Evolutionary conservation across 345 rosid genomes (phyloP).

Genomic region (Euphorbia lathyris): DNA sequence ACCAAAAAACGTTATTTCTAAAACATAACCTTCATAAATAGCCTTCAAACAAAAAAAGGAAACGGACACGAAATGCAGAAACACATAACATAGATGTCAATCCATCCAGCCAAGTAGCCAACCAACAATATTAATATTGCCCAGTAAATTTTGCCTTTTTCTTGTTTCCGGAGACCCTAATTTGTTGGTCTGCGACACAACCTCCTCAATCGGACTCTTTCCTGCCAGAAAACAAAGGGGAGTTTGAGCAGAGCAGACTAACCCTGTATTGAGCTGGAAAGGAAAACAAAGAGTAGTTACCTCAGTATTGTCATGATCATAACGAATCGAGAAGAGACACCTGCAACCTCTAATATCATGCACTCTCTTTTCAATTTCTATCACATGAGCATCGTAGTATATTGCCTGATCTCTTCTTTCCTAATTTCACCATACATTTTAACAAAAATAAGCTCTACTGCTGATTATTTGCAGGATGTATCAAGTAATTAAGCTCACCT

Average conservation of each 20-base stretch:
- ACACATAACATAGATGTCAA: too few species aligned
- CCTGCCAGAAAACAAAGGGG: slow-evolving; percentile 28
- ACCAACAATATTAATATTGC: too few species aligned
- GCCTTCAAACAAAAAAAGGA: too few species aligned
- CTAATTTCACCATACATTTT: slow-evolving; percentile 18
- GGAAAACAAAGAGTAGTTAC: slow-evolving; percentile 23
- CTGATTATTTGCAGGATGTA: not conserved
- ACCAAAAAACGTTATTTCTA: too few species aligned
- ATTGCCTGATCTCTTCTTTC: slow-evolving; percentile 62
- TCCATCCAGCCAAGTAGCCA: too few species aligned
- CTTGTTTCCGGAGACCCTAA: too few species aligned
- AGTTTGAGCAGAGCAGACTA: not conserved
- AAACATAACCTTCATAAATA: too few species aligned
- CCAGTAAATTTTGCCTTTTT: too few species aligned
- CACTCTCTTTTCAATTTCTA: slow-evolving; percentile 47
- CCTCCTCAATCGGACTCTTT: slow-evolving; percentile 54
- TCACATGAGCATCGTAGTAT: slow-evolving; percentile 55
- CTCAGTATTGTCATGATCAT: slow-evolving; percentile 51
- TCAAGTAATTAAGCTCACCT: slow-evolving; percentile 32
- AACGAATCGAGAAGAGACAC: slow-evolving; percentile 51
- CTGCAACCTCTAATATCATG: slow-evolving; percentile 77
- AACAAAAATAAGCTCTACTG: slow-evolving; percentile 4
- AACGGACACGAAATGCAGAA: too few species aligned
- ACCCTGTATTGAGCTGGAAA: too few species aligned
- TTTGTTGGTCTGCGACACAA: slow-evolving; percentile 43